Percentiles rank a stretch among this genome's conserved stretches.
phyloP scores from a whole-genome alignment of 208 protist genomes.

The Sergeia podlipaevii region DNA sequence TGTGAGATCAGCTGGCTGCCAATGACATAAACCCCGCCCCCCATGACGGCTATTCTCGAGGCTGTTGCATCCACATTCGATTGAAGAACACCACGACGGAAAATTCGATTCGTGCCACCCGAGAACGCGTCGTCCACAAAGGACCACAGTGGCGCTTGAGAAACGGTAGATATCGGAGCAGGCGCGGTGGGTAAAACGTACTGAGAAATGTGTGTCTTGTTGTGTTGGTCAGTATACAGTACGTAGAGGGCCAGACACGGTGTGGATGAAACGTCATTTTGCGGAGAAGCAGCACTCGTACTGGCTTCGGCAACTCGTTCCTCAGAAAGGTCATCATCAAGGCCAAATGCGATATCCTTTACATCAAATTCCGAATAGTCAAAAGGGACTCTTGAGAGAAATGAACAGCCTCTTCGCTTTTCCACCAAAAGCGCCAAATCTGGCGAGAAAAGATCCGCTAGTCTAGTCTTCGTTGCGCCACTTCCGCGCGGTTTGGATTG shows the following conservation, averaged over 20 bases:
- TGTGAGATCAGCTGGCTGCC: slow-evolving; percentile 63
- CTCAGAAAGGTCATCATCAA: background rate
- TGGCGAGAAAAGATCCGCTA: slow-evolving; percentile 17
- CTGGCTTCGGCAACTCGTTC: slow-evolving; percentile 9
- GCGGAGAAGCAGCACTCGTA: background rate
- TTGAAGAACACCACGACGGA: slow-evolving; percentile 24
- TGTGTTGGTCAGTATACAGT: slow-evolving; percentile 60
- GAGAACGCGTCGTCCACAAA: background rate
- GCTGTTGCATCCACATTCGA: slow-evolving; percentile 64
- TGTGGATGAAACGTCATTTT: background rate
- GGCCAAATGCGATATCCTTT: slow-evolving; percentile 48
- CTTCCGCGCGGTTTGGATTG: slow-evolving; percentile 1
- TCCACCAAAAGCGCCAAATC: slow-evolving; percentile 8
- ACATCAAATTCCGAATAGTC: slow-evolving; percentile 69
- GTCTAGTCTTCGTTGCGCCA: slow-evolving; percentile 4
- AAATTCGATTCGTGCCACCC: slow-evolving; percentile 6
- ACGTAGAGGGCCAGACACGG: slow-evolving; percentile 31
- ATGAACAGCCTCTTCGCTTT: background rate
- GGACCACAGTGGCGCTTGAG: background rate
- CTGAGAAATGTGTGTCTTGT: slow-evolving; percentile 59
- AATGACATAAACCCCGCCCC: slow-evolving; percentile 55
- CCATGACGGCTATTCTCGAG: slow-evolving; percentile 25
- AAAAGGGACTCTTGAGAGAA: slow-evolving; percentile 35
- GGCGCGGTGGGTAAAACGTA: slow-evolving; percentile 29
- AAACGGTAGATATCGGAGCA: background rate